phyloP scores from a whole-genome alignment of 331 rosid species.

The Dryas integrifolia region DNA sequence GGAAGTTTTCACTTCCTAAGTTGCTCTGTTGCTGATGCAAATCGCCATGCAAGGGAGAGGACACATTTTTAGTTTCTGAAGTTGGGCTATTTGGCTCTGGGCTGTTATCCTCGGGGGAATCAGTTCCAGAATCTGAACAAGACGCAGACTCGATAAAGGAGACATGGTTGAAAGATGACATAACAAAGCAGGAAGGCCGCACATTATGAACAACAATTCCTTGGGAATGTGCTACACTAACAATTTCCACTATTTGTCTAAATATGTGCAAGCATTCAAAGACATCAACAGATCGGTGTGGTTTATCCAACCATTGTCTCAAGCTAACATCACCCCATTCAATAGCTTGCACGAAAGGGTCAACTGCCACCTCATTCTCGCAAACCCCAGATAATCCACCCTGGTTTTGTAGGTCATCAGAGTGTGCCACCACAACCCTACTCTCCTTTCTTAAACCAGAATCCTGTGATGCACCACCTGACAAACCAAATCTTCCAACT shows the following conservation, averaged over 20 bases:
- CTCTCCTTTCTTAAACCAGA: conserved; percentile 46
- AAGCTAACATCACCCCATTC: conserved; percentile 83
- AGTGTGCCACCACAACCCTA: conserved; percentile 44
- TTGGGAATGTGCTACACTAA: conserved; percentile 68
- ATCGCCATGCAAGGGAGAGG: conserved; percentile 40
- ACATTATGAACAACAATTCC: conserved; percentile 94
- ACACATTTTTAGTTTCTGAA: conserved; percentile 44
- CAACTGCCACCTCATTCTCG: conserved; percentile 52
- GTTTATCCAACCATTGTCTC: conserved; percentile 94
- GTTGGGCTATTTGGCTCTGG: conserved; percentile 45
- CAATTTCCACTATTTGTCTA: conserved; percentile 84
- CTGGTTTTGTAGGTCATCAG: conserved; percentile 36
- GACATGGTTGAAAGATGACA: conserved; percentile 89
- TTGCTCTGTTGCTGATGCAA: conserved; percentile 39
- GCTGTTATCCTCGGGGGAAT: conserved; percentile 51
- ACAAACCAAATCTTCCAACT: conserved; percentile 37
- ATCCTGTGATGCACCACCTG: conserved; percentile 48
- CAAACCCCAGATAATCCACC: conserved; percentile 64
- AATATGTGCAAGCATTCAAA: conserved; percentile 82
- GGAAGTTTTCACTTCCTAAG: conserved; percentile 53
- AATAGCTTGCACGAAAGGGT: conserved; percentile 46
- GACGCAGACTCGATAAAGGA: conserved; percentile 94
- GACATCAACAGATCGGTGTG: conserved; percentile 61
- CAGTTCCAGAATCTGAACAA: conserved; percentile 85
- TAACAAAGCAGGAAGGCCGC: conserved; percentile 92